Base-by-base conservation (phyloP, 306 rosid genomes). In the Morella rubra region DNA sequence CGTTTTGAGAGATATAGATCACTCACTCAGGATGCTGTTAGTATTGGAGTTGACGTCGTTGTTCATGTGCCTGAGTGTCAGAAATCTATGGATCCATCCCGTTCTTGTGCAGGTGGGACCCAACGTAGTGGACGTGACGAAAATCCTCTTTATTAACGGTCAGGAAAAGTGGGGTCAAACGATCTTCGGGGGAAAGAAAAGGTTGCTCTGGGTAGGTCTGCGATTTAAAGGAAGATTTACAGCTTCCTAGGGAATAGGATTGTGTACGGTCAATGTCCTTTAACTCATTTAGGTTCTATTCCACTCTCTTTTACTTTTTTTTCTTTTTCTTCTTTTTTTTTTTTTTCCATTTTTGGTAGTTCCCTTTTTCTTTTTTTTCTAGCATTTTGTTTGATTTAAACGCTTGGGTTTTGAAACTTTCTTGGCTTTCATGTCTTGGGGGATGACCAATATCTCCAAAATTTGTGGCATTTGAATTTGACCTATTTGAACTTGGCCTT, bases 231-330 rank as follows among this genome's bases (percentile, higher is more conserved):
- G 10, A 5, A 2, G 68, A 5, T 59, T 8, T 42, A 18, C 49
- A 22, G 59, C 73, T 76, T 58, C 67, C 72, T 22, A 68, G 76
- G 70, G 51, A 58, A 69, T 32, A 40, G 74, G 52, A 46, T 69
- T 55, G 3, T 18, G 81, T 79, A 83, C 81, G 80, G 81, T 47
- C 72, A 6, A 13, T 79, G 80, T 79, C 60, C 77, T 71, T 64
- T 72, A 5, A 49, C 15, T 6, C 37, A 5, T 16, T 8, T 46
- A 71, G 45, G 46, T 53, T n/a, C 6, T 19, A 3, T 6, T 1
- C 1, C 6, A 15, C 0, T 24, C 15, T 61, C 27, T 65, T 52
- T 75, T 42, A 59, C 14, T 27, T 65, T 51, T n/a, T n/a, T n/a
- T 40, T 2, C n/a, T 8, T 51, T 75, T 51, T 50, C 27, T 22